These are phyloP conservation scores for Pisolithus thermaeus DNA, from an alignment of 1,284 basidiomycete species.

Conservation along the genomic window DNA sequence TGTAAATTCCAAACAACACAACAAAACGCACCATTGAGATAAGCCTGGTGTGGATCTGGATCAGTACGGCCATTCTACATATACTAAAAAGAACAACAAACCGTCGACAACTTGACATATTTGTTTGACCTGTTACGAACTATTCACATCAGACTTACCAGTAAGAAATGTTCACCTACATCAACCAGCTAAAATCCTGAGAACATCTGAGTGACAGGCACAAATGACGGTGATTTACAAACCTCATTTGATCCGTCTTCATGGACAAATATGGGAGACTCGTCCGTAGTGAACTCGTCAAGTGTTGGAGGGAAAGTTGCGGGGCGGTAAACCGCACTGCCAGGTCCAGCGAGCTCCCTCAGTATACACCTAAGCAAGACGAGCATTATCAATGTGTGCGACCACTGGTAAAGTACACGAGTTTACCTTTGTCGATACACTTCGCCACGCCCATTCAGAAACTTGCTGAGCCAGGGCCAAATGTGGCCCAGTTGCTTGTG, in stretches of 20 bases:
- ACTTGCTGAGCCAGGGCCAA: conserved; percentile 47
- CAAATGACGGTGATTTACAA: background rate
- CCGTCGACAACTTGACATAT: background rate
- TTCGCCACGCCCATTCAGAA: conserved; percentile 26
- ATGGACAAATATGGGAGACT: background rate
- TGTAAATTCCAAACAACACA: background rate
- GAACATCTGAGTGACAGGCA: background rate
- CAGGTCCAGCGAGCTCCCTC: background rate
- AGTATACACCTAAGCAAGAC: background rate
- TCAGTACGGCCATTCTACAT: background rate
- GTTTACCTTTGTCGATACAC: background rate
- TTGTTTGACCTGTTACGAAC: background rate
- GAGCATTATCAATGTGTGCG: too few relatives aligned
- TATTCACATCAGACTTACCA: background rate
- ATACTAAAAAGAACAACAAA: background rate
- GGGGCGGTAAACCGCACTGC: background rate
- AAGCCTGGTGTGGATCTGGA: background rate
- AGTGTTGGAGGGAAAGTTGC: background rate
- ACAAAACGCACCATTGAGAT: background rate
- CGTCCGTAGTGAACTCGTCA: background rate
- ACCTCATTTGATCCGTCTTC: background rate
- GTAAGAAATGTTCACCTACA: background rate
- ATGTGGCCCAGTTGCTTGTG: conserved; percentile 50
- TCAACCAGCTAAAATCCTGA: background rate
- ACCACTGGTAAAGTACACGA: background rate